phyloP scores from a whole-genome alignment of 2,329 filamentous ascomycete genomes.

The Sporothrix schenckii region DNA sequence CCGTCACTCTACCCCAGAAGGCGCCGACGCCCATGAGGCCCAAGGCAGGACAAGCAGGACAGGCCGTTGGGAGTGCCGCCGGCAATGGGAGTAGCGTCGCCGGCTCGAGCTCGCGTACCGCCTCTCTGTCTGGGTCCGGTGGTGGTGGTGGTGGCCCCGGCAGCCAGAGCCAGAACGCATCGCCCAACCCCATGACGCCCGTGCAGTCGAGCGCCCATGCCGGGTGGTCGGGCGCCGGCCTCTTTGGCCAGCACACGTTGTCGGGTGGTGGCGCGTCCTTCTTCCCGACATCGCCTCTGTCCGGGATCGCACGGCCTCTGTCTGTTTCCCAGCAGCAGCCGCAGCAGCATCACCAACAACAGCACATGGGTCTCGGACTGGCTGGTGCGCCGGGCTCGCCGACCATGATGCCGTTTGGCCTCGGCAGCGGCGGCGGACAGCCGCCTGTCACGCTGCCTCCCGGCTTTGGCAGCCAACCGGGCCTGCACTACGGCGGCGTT shows the following conservation, averaged over 20 bases:
- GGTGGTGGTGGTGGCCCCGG: slow-evolving; percentile 38
- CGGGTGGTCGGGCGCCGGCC: slow-evolving; percentile 61
- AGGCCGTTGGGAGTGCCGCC: slow-evolving; percentile 41
- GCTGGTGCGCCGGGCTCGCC: slow-evolving; percentile 8
- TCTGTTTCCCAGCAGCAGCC: slow-evolving; percentile 9
- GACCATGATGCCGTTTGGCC: neutral
- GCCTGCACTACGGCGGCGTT: slow-evolving; percentile 18
- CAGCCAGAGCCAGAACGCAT: slow-evolving; percentile 58
- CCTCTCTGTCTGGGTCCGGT: slow-evolving; percentile 60
- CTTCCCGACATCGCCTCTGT: slow-evolving; percentile 67
- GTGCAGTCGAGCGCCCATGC: slow-evolving; percentile 64
- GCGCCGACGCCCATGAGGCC: slow-evolving; percentile 76
- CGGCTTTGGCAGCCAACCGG: slow-evolving; percentile 10
- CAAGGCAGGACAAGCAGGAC: slow-evolving; percentile 77
- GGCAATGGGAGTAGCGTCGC: slow-evolving; percentile 54
- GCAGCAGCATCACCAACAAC: neutral
- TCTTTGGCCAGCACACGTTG: neutral
- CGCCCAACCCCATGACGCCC: slow-evolving; percentile 64
- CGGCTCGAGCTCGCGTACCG: slow-evolving; percentile 60
- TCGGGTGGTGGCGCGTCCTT: neutral
- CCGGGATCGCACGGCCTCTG: slow-evolving; percentile 54
- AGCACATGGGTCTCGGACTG: neutral
- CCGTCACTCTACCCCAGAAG: slow-evolving; percentile 56
- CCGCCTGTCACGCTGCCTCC: slow-evolving; percentile 4
- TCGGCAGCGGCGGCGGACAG: neutral